Evolutionary conservation across 2,329 filamentous ascomycete species (phyloP), one percentile per base, ranked within the genome.

Genomic region (Diplodia scrobiculata): DNA sequence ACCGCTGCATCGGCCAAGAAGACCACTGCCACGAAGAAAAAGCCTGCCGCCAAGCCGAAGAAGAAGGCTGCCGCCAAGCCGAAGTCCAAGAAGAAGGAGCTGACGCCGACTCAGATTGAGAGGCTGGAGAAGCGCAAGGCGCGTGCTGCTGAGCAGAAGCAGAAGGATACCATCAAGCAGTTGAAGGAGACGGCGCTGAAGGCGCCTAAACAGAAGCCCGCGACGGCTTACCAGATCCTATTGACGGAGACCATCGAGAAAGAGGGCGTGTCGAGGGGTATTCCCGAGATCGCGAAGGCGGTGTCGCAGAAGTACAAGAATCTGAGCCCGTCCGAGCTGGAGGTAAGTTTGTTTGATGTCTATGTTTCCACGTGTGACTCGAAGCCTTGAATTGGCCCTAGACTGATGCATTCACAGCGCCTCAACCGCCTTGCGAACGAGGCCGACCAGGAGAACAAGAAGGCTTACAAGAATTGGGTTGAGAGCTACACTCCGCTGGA

Each of bases 381-480:
- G 34, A 10, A 32, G 17, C 59, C 34, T 17, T 14, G 10, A 14
- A 13, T 29, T 45, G 36, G 29, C 34, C 36, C 36, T 55, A 14
- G 34, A 13, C 25, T 36, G 21, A 29, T 32, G n/a, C 25, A 19
- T 25, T 45, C 27, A 38, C 71, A 89, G 86, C 79, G 80, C 70
- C 84, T 83, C 73, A 82, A 84, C 70, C 81, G 84, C 58, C 69
- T 81, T 19, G 83, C 82, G 60, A 80, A 79, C 65, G 72, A 82
- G 67, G 82, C 80, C 69, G 81, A 74, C 21, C 79, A 77, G 48
- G 75, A 78, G 14, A 82, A 82, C 59, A 70, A 74, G 21, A 75
- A 77, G 21, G 78, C 77, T 14, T 83, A 82, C 72, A 77, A 83
- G 34, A 72, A 79, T 67, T 90, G 85, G 85, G 74, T 90, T 21